Base-by-base conservation (phyloP, 371 early-diverging fungal genomes). In the Homolaphlyctis polyrhiza region DNA sequence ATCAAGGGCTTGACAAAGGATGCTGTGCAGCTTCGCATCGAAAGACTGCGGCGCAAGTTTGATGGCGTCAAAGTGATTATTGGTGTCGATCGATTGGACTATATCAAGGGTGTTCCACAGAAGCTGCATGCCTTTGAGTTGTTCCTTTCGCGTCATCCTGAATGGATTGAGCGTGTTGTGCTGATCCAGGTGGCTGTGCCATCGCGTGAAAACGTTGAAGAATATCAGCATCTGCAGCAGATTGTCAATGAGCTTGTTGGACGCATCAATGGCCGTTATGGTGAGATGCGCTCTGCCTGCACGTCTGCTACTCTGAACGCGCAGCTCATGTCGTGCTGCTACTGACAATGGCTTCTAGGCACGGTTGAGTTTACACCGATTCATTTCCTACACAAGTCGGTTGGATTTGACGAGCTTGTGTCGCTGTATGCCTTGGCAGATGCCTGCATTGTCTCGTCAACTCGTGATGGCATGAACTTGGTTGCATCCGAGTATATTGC, bases 31-130 rank as follows among this genome's bases (percentile, higher is more conserved):
- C 63, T 82, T 30, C 86, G 92, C 50, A 92, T 98, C 61, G 81
- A 81, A 27, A 77, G 86, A 57, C 76, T 97, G 21, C 87, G 92
- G 73, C 80, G 86, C 61, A 87, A 89, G 72, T 99, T 96, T 70
- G 83, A 87, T 62, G 96, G 90, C 36, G 87, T 88, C 58, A 92
- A 92, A 68, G 79, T 98, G 4, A 87, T 97, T 66, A 93, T 99
- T 6, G 99, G 99, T 30, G 97, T 99, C 8, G 99, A 99, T 71
- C 88, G 99, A 57, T 83, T 99, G 52, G 99, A 99, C 77, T 99
- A 99, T 73, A 99, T 99, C 80, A 99, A 99, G 79, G 99, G 99
- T 55, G 98, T 99, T 28, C 99, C 99, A 14, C 98, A 99, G 70
- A 96, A 98, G 78, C 78, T 99, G 65, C 90, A 92, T 69, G 99